These are phyloP conservation scores for Xylaria sp. DNA, from an alignment of 2,329 filamentous ascomycete species.

Conservation along the genomic window DNA sequence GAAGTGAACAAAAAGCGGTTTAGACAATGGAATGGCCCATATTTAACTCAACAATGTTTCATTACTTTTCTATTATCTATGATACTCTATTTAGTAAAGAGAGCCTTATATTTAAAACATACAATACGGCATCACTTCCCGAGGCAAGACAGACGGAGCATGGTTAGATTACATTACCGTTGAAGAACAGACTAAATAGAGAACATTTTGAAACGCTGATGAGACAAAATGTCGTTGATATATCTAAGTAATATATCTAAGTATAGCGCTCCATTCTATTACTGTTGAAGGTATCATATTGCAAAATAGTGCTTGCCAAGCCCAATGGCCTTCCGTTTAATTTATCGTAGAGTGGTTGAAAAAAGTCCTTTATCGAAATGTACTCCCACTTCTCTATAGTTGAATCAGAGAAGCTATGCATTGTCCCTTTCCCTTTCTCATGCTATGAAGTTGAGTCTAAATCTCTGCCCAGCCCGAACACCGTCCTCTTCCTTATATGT, in stretches of 20 bases:
- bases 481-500: constrained; percentile 13
- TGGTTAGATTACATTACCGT: not conserved
- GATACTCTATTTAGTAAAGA: too few relatives aligned
- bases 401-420: constrained; percentile 40
- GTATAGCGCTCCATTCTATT: constrained; percentile 25
- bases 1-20: too few relatives aligned
- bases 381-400: constrained; percentile 38
- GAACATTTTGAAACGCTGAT: not conserved
- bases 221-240: not conserved
- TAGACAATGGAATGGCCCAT: too few relatives aligned
- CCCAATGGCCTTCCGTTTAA: not conserved
- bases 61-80: too few relatives aligned
- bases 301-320: constrained; percentile 4
- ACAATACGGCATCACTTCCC: too few relatives aligned
- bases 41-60: too few relatives aligned
- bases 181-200: not conserved
- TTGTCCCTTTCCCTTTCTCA: constrained; percentile 20
- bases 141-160: too few relatives aligned
- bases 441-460: constrained; percentile 38
- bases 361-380: constrained; percentile 12
- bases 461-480: constrained; percentile 26
- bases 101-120: not conserved
- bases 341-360: constrained; percentile 14
- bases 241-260: not conserved
- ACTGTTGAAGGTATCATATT: constrained; percentile 38